phyloP scores from a whole-genome alignment of 2,329 filamentous ascomycete genomes.

The Bretziella fagacearum region DNA sequence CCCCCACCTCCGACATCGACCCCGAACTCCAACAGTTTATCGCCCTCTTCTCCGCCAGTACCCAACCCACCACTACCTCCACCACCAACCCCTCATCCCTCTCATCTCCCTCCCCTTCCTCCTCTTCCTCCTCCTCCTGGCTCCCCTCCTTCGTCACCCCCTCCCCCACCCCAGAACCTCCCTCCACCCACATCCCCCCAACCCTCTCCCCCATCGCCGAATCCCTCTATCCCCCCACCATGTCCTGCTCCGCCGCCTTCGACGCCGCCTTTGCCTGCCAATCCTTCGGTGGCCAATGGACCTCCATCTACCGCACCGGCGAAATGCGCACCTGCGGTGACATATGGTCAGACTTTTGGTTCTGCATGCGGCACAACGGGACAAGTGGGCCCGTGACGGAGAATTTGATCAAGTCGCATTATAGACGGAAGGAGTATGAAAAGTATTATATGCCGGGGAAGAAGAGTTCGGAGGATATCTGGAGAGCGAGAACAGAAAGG shows the following conservation, averaged over 20 bases:
- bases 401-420: constrained; percentile 46
- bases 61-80: constrained; percentile 17
- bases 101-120: constrained; percentile 2
- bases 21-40: constrained; percentile 39
- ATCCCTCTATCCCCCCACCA: constrained; percentile 57
- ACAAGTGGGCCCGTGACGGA: constrained; percentile 41
- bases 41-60: constrained; percentile 27
- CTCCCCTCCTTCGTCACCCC: constrained; percentile 21
- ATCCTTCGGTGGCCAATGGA: constrained; percentile 79
- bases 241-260: constrained; percentile 83
- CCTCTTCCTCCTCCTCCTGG: constrained; percentile 20
- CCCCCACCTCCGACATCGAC: constrained; percentile 22
- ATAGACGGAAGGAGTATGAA: constrained; percentile 45
- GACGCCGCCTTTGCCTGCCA: constrained; percentile 92
- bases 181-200: constrained; percentile 12
- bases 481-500: constrained; percentile 53
- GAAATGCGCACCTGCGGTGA: constrained; percentile 59
- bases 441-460: constrained; percentile 41
- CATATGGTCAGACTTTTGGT: constrained; percentile 89
- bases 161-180: constrained; percentile 20
- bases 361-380: constrained; percentile 72
- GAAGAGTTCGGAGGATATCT: constrained; percentile 77
- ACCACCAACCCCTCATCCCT: constrained; percentile 12
- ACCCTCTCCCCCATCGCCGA: constrained; percentile 32
- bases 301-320: constrained; percentile 78